These are phyloP conservation scores for Claviceps digitariae DNA, from an alignment of 2,329 filamentous ascomycete species.

Conservation along the genomic window DNA sequence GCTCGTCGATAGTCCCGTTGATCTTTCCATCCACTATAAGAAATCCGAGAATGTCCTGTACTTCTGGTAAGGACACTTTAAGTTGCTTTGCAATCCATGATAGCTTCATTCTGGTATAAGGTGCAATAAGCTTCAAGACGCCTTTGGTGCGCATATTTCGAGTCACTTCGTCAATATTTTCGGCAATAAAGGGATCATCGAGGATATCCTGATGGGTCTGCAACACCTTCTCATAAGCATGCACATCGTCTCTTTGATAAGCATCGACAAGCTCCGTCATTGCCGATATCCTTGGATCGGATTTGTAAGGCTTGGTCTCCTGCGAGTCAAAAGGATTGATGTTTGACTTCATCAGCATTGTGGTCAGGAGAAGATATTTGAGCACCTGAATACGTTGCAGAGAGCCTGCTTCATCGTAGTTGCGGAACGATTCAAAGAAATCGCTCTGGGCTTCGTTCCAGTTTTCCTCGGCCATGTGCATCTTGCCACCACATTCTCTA, in stretches of 20 bases:
- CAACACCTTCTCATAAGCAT: conserved; percentile 77
- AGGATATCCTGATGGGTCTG: conserved; percentile 80
- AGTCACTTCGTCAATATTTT: conserved; percentile 98
- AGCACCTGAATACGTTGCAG: conserved; percentile 93
- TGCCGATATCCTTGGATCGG: conserved; percentile 83
- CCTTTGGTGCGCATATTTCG: conserved; percentile 97
- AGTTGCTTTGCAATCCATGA: conserved; percentile 79
- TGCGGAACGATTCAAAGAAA: conserved; percentile 97
- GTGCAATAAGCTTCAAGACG: conserved; percentile 81
- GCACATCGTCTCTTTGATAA: conserved; percentile 90
- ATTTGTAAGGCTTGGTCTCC: conserved; percentile 96
- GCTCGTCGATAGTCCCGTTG: conserved; percentile 78
- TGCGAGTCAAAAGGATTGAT: conserved; percentile 99
- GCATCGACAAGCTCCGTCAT: conserved; percentile 97
- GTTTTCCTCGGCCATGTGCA: conserved; percentile 99
- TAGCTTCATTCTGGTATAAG: conserved; percentile 85
- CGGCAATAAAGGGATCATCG: conserved; percentile 87
- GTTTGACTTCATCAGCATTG: conserved; percentile 95
- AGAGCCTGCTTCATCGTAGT: conserved; percentile 96
- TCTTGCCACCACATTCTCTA: conserved; percentile 95
- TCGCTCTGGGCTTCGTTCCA: conserved; percentile 96
- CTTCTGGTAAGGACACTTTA: conserved; percentile 71
- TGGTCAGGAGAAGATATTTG: conserved; percentile 91
- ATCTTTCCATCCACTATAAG: conserved; percentile 85
- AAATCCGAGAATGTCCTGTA: conserved; percentile 91